Percentiles rank a stretch among this genome's conserved stretches.
These are phyloP conservation scores for Austroboletus novae-zelandiae DNA, from an alignment of 1,284 basidiomycete genomes.

Conservation along the genomic window DNA sequence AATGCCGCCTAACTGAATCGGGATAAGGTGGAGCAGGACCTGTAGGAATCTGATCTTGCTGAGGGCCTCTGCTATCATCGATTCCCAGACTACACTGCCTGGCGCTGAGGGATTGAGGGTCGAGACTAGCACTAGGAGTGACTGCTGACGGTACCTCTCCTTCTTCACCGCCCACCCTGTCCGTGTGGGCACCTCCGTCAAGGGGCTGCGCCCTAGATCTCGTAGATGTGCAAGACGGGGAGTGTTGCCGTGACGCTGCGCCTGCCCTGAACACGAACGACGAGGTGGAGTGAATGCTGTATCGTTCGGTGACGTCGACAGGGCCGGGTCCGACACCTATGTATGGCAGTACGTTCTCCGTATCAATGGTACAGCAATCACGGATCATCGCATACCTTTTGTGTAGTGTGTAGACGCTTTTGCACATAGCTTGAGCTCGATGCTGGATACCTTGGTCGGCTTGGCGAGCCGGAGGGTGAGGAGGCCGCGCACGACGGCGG, in stretches of 20 bases:
- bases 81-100: constrained; percentile 3
- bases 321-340: constrained; percentile 77
- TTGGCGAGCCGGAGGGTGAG: constrained; percentile 80
- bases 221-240: constrained; percentile 1
- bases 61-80: neutral
- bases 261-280: constrained; percentile 73
- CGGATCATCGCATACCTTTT: constrained; percentile 60
- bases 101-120: constrained; percentile 5
- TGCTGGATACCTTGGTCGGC: constrained; percentile 84
- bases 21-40: constrained; percentile 21
- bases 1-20: neutral
- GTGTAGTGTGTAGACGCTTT: constrained; percentile 70
- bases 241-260: constrained; percentile 12
- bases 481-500: constrained; percentile 86
- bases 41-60: neutral
- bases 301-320: constrained; percentile 80
- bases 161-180: neutral
- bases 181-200: neutral
- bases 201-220: constrained; percentile 13
- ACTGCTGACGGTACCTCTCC: neutral
- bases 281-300: constrained; percentile 71
- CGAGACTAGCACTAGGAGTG: constrained; percentile 13
- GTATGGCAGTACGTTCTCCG: constrained; percentile 3
- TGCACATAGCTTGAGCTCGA: constrained; percentile 78
- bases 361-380: constrained; percentile 14